Evolutionary conservation across 2,329 filamentous ascomycete species (phyloP), one percentile per base, ranked within the genome.

Genomic region (Trichoderma polysporum): DNA sequence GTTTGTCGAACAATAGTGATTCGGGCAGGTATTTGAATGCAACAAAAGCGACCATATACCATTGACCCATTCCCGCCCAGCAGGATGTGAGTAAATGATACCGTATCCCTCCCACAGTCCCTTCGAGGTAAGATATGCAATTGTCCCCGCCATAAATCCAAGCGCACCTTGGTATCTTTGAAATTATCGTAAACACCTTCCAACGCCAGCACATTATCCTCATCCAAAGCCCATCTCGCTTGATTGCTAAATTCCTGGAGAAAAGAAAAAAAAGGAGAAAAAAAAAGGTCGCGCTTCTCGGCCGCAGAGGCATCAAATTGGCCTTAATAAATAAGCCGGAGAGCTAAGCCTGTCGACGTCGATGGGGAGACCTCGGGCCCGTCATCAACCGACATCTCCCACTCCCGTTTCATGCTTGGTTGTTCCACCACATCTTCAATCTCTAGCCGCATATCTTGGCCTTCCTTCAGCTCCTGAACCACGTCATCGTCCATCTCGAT

Each of bases 401-500:
- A 89, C 70, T 89, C 86, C 39, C 81, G 78, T 73, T 88, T 88
- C 45, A 81, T 72, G 29, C 50, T 52, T 10, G 72, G 56, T 33
- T 73, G 72, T 33, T 81, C 79, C 4, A 76, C 72, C n/a, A 81
- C 73, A 71, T 86, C 83, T 19, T 77, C 76, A 49, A 91, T 83
- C 71, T 95, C 90, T 66, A 91, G 84, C 67, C 90, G 86, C 90
- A 98, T 95, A 74, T 97, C 94, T 77, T 98, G 93, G 35, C 93
- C 94, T 79, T 99, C 95, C 1, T 88, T 86, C 61, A 98, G 83
- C 76, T 94, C 91, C 52, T 86, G 86, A 35, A 98, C 87, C 56
- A 96, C 90, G 69, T 97, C 93, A 74, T 98, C 93, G 74, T 98
- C 95, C 72, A 98, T 86, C 74, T 96, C 88, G 65, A 98, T 88